Base-by-base conservation (phyloP, 176 grass and related monocot species). In the Avena eriantha region DNA sequence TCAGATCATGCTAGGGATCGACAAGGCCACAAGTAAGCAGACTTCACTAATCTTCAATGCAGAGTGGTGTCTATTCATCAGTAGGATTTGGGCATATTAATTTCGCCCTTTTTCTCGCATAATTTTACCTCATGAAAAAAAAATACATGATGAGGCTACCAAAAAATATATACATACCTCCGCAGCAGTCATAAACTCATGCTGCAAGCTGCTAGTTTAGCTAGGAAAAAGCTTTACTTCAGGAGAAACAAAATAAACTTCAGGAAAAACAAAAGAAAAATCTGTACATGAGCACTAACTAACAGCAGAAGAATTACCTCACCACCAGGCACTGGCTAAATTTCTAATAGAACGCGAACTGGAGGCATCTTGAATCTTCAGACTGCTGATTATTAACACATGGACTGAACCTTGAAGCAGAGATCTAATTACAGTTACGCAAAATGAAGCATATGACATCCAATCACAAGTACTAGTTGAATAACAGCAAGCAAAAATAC, bases 361-460 rank as follows among this genome's bases (percentile, higher is more conserved):
- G 15, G 5, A 73, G 22, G 22, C 35, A 83, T 15, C 54, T 83
- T 72, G 36, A 59, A 22, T 59, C 68, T 73, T 71, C 69, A 80
- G 72, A 16, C 56, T 80, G 56, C 77, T 45, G 39, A 18, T 45
- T 46, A 29, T 26, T 60, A 64, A 66, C 58, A 63, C 16, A 80
- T 65, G 41, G 36, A 63, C 11, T 26, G 78, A 63, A 80, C 15
- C 45, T 64, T 64, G 58, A 48, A 65, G 78, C 78, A 7, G 8
- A 65, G 1, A 80, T 65, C 19, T 54, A 80, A 23, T 65, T 48
- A 26, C 1, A 4, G 36, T 65, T 65, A 47, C 78, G 8, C 34
- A 57, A 43, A 71, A 82, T 35, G 69, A 83, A 83, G 53, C 69
- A 75, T 15, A 48, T 39, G 68, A 48, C 39, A 49, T 75, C 82